Conservation (phyloP, 2,329 filamentous ascomycete genomes). For the Hypoxylon sp. region DNA sequence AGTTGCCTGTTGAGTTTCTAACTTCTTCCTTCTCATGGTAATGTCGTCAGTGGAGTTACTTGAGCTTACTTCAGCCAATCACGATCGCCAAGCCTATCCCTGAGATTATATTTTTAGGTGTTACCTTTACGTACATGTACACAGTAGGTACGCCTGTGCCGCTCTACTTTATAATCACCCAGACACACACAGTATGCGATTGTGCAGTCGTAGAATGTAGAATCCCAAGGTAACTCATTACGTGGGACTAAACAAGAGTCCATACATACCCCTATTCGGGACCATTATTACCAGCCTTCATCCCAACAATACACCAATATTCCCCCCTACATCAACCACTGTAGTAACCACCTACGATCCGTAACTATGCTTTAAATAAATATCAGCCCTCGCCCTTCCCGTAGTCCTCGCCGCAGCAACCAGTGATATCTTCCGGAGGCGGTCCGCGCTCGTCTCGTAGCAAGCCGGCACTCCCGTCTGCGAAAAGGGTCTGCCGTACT, state of each 20-base stretch:
- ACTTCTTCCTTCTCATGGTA: constrained; percentile 21
- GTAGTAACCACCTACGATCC: constrained; percentile 1
- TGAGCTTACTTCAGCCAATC: constrained; percentile 33
- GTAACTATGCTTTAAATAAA: constrained; percentile 36
- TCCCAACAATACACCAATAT: neutral
- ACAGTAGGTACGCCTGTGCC: constrained; percentile 17
- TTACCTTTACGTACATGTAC: neutral
- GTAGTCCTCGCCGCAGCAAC: constrained; percentile 12
- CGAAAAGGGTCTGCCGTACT: constrained; percentile 42
- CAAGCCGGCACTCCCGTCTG: constrained; percentile 46
- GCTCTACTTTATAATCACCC: too few species aligned
- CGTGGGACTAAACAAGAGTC: neutral
- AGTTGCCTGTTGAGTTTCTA: constrained; percentile 1
- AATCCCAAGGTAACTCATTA: neutral
- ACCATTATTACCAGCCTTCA: constrained; percentile 5
- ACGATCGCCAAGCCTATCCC: constrained; percentile 23
- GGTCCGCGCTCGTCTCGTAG: constrained; percentile 45
- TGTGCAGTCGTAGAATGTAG: neutral
- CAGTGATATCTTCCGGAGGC: constrained; percentile 39
- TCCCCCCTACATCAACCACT: constrained; percentile 2
- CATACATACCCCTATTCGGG: constrained; percentile 7
- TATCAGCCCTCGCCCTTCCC: constrained; percentile 32
- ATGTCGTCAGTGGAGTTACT: constrained; percentile 23
- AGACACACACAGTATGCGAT: neutral
- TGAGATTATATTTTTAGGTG: constrained; percentile 39